phyloP scores from a whole-genome alignment of 352 stramenopile species.

The Phytophthora pini region DNA sequence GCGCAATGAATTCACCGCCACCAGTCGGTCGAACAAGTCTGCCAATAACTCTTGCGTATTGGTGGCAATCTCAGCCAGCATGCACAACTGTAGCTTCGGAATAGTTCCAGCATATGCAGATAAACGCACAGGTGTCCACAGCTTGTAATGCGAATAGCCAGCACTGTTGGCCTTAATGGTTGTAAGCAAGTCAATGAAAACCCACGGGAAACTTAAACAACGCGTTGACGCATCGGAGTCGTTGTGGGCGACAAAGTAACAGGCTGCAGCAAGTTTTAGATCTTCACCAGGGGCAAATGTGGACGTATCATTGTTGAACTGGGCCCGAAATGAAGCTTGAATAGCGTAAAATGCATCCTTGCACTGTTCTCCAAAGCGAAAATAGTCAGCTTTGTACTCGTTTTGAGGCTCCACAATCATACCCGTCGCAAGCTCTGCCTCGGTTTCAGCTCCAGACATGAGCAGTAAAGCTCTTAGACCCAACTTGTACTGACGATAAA shows the following conservation, averaged over 20 bases:
- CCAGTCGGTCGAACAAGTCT: slow-evolving; percentile 70
- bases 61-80: slow-evolving; percentile 59
- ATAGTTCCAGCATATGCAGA: slow-evolving; percentile 41
- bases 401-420: slow-evolving; percentile 71
- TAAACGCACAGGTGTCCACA: slow-evolving; percentile 36
- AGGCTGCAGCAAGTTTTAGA: slow-evolving; percentile 64
- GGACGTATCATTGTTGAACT: slow-evolving; percentile 51
- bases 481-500: slow-evolving; percentile 80
- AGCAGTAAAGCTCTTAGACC: slow-evolving; percentile 55
- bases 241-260: slow-evolving; percentile 70
- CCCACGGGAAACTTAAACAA: slow-evolving; percentile 78
- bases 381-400: slow-evolving; percentile 77
- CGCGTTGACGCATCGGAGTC: slow-evolving; percentile 43
- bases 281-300: slow-evolving; percentile 26
- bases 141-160: slow-evolving; percentile 20
- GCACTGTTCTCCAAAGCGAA: slow-evolving; percentile 76
- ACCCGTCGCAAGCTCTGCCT: slow-evolving; percentile 76
- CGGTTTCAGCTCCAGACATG: slow-evolving; percentile 66
- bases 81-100: slow-evolving; percentile 64
- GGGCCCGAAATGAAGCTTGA: slow-evolving; percentile 49
- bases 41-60: slow-evolving; percentile 59
- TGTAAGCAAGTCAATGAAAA: slow-evolving; percentile 63
- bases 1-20: slow-evolving; percentile 54
- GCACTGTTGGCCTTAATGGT: slow-evolving; percentile 44
- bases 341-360: slow-evolving; percentile 68